These are phyloP conservation scores for Russula sp. DNA, from an alignment of 768 basidiomycete species.

Conservation along the genomic window DNA sequence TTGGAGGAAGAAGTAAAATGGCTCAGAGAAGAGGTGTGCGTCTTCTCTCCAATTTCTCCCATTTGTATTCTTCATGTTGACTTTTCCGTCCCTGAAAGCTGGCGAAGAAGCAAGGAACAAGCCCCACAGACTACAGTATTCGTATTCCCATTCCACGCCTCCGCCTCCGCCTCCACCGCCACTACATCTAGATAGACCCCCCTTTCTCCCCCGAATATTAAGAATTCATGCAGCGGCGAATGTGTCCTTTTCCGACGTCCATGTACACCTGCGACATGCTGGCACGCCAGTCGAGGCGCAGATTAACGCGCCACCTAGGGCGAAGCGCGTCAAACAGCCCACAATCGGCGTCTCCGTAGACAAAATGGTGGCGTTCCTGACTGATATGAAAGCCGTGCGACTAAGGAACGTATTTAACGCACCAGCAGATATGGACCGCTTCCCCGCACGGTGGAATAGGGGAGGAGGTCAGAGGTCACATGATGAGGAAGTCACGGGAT, in stretches of 20 bases:
- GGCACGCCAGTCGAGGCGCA: conserved; percentile 57
- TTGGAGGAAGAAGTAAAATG: conserved; percentile 61
- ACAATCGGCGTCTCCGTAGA: conserved; percentile 68
- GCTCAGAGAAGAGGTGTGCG: conserved; percentile 50
- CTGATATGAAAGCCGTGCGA: conserved; percentile 70
- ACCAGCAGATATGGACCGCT: conserved; percentile 24
- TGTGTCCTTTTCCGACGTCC: conserved; percentile 49
- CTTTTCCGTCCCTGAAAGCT: conserved; percentile 24
- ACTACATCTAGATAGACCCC: conserved; percentile 19
- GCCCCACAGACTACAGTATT: conserved; percentile 1
- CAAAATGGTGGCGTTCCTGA: conserved; percentile 78
- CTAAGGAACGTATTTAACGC: conserved; percentile 50
- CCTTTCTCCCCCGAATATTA: conserved; percentile 22
- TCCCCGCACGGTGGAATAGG: no score
- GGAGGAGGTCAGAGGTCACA: no score
- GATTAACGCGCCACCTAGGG: conserved; percentile 44
- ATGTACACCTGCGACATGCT: conserved; percentile 60
- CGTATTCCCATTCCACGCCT: conserved; percentile 11
- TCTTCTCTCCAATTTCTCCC: not conserved
- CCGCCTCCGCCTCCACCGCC: conserved; percentile 24
- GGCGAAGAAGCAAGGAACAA: conserved; percentile 7
- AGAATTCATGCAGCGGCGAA: conserved; percentile 28
- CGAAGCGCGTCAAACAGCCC: conserved; percentile 50
- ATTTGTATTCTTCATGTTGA: not conserved
- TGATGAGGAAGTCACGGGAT: no score